Evolutionary conservation across 129 eudicot genomes (phyloP).

Genomic region (Logfia minima): DNA sequence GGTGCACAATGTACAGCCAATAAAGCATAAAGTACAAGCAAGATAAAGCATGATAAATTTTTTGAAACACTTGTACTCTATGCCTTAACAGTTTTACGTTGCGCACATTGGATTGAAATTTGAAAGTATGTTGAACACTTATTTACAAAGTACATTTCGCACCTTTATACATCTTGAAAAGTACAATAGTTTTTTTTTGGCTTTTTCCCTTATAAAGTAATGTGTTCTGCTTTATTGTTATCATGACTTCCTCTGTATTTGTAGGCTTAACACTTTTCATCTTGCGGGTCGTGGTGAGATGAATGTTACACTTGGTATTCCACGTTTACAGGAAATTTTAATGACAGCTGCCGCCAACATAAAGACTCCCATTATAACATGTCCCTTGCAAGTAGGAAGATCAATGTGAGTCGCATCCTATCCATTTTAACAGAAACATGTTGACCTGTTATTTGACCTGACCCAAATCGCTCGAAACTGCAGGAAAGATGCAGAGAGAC

Average conservation of each 20-base stretch:
- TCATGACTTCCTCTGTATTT: slow-evolving; percentile 9
- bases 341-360: slow-evolving; percentile 79
- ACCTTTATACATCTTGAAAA: no score
- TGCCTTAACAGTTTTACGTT: no score
- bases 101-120: no score
- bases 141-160: no score
- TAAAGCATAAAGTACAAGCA: no score
- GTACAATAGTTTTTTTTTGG: neutral
- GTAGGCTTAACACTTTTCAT: slow-evolving; percentile 95
- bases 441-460: neutral
- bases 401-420: slow-evolving; percentile 53
- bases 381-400: slow-evolving; percentile 63
- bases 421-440: neutral
- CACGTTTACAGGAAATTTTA: slow-evolving; percentile 93
- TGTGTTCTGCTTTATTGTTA: slow-evolving; percentile 13
- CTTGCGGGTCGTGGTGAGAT: slow-evolving; percentile 99
- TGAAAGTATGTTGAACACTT: no score
- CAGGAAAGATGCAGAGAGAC: slow-evolving; percentile 79
- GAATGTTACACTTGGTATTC: slow-evolving; percentile 98
- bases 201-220: neutral
- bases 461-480: slow-evolving; percentile 2
- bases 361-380: slow-evolving; percentile 89
- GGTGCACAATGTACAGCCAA: no score
- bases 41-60: no score
- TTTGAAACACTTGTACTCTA: no score